Evolutionary conservation across 306 rosid species (phyloP).

Genomic region (Astragalus glycyphyllos): DNA sequence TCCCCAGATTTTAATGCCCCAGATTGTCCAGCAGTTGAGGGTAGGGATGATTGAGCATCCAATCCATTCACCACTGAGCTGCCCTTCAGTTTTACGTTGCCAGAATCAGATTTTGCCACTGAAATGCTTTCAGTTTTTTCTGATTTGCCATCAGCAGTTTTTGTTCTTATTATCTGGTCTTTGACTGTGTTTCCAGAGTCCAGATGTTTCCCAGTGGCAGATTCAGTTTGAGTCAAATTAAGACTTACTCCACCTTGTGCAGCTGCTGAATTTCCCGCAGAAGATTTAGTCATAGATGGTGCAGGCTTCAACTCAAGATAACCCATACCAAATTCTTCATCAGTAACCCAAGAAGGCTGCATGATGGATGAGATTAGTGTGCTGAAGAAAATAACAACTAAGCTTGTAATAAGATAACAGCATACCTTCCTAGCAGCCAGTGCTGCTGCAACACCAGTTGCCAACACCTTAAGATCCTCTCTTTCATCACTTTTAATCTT

Average conservation of each 20-base stretch:
- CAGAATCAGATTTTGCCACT: conserved; percentile 68
- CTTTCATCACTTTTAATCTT: conserved; percentile 97
- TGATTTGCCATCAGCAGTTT: conserved; percentile 64
- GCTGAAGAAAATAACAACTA: conserved; percentile 15
- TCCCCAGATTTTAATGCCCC: conserved; percentile 72
- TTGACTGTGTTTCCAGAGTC: conserved; percentile 64
- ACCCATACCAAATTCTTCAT: conserved; percentile 97
- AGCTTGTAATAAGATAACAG: conserved; percentile 16
- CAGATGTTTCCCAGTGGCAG: conserved; percentile 64
- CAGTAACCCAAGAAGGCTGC: conserved; percentile 96
- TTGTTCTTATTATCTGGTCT: conserved; percentile 65
- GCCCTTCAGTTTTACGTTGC: conserved; percentile 68
- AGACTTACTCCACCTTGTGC: conserved; percentile 57
- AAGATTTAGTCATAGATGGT: conserved; percentile 68
- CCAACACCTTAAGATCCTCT: conserved; percentile 98
- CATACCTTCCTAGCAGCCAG: conserved; percentile 96
- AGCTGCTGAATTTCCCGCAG: conserved; percentile 59
- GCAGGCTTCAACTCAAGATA: conserved; percentile 80
- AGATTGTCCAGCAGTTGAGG: conserved; percentile 56
- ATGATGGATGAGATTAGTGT: conserved; percentile 28
- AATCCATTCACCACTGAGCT: conserved; percentile 63
- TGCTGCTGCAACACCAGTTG: conserved; percentile 95
- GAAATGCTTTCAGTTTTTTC: conserved; percentile 65
- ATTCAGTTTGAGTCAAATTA: conserved; percentile 66
- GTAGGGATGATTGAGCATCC: conserved; percentile 67